Evolutionary conservation across 441 rosid genomes (phyloP).

Genomic region (Omphalea diandra): DNA sequence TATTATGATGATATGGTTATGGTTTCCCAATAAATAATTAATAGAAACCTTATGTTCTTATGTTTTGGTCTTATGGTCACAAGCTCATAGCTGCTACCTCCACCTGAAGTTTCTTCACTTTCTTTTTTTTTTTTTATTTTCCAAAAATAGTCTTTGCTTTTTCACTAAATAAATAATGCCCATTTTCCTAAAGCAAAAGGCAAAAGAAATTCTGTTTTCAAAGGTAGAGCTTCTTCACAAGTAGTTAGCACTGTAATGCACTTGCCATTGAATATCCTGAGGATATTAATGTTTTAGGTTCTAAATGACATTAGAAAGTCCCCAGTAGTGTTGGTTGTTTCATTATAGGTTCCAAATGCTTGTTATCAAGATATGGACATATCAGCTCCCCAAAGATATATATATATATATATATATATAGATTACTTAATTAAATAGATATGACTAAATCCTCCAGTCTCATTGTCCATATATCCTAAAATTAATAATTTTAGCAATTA

Average conservation of each 20-base stretch:
- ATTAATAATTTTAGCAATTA: background rate
- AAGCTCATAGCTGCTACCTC: no score
- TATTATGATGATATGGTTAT: background rate
- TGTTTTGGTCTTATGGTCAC: background rate
- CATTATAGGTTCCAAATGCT: background rate
- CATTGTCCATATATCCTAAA: background rate
- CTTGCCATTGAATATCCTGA: background rate
- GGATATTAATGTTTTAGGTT: background rate
- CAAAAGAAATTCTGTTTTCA: no score
- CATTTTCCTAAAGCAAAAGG: constrained; percentile 1
- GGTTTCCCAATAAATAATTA: background rate
- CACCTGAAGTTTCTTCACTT: constrained; percentile 1
- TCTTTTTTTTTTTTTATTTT: background rate
- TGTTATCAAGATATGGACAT: constrained; percentile 7
- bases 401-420: no score
- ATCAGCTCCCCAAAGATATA: background rate
- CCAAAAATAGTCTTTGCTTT: background rate
- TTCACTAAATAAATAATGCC: background rate
- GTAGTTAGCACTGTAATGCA: no score
- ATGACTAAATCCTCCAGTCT: background rate
- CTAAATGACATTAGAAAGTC: constrained; percentile 1
- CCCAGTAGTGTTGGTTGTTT: constrained; percentile 3
- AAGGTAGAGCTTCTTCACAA: no score
- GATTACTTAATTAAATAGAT: background rate
- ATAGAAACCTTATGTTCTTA: background rate